Evolutionary conservation across 176 grass and related monocot genomes (phyloP).

Genomic region (Oryza australiensis): DNA sequence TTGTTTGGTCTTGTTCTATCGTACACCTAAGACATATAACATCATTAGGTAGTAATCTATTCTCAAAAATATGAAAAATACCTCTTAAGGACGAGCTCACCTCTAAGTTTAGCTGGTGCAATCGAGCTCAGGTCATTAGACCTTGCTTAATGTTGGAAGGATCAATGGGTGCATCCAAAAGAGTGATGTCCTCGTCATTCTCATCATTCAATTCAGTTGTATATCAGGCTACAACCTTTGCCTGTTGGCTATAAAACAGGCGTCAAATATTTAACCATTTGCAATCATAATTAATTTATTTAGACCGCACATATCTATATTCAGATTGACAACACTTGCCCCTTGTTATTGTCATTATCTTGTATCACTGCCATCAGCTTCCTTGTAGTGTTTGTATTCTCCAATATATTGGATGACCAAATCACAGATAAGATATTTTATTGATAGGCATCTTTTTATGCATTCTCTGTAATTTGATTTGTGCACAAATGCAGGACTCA

Average conservation of each 20-base stretch:
- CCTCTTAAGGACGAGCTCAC: too few relatives aligned
- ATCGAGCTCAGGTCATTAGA: too few relatives aligned
- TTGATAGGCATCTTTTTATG: conserved; percentile 54
- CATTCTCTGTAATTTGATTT: conserved; percentile 47
- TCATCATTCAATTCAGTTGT: neutral
- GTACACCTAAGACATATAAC: too few relatives aligned
- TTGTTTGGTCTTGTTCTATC: too few relatives aligned
- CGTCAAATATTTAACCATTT: neutral
- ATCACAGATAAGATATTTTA: conserved; percentile 81
- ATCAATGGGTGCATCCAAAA: too few relatives aligned
- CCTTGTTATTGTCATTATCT: neutral
- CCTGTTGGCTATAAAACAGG: neutral
- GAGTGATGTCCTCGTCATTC: too few relatives aligned
- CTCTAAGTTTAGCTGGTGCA: too few relatives aligned
- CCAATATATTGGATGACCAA: conserved; percentile 78
- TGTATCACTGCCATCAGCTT: conserved; percentile 13
- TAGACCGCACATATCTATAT: neutral
- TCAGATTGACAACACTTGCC: neutral
- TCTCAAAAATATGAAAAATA: too few relatives aligned
- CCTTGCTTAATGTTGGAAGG: too few relatives aligned
- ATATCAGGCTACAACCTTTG: neutral
- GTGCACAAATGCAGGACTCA: neutral
- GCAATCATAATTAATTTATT: neutral
- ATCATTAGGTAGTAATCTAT: too few relatives aligned
- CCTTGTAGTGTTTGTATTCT: conserved; percentile 56